Evolutionary conservation across 441 rosid species (phyloP).

Genomic region (Pelargonium australe): DNA sequence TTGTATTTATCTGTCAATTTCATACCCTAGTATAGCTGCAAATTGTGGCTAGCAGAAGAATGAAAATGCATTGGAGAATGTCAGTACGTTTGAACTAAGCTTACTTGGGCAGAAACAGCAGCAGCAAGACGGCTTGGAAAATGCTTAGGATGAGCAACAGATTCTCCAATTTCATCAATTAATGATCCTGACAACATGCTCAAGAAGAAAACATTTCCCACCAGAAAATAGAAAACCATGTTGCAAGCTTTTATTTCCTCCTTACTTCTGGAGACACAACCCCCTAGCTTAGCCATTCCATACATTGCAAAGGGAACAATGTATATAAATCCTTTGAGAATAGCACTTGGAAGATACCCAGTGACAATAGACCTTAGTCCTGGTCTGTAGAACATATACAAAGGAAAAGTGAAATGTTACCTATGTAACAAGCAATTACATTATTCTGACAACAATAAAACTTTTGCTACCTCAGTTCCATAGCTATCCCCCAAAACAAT

Average conservation of each 20-base stretch:
- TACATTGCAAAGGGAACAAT: constrained; percentile 72
- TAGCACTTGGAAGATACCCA: constrained; percentile 88
- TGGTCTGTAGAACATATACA: constrained; percentile 45
- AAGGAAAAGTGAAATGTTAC: constrained; percentile 1
- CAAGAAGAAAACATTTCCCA: constrained; percentile 86
- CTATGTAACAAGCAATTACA: background rate
- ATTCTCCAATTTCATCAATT: constrained; percentile 77
- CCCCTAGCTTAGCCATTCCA: constrained; percentile 57
- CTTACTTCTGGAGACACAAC: constrained; percentile 68
- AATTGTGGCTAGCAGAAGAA: background rate
- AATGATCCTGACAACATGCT: constrained; percentile 85
- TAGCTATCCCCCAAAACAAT: too few species aligned
- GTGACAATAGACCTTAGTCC: constrained; percentile 80
- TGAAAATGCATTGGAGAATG: background rate
- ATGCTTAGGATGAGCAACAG: constrained; percentile 56
- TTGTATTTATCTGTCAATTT: background rate
- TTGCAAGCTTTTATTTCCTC: constrained; percentile 87
- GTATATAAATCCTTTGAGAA: constrained; percentile 74
- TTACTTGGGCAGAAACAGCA: constrained; percentile 79
- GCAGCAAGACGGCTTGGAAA: constrained; percentile 79
- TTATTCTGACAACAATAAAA: background rate
- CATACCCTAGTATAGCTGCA: background rate
- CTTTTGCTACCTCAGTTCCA: background rate
- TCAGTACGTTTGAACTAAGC: constrained; percentile 12
- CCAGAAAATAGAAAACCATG: constrained; percentile 85